Evolutionary conservation across 805 yeast genomes (phyloP).

Genomic region (Jamesozyma jinghongensis): DNA sequence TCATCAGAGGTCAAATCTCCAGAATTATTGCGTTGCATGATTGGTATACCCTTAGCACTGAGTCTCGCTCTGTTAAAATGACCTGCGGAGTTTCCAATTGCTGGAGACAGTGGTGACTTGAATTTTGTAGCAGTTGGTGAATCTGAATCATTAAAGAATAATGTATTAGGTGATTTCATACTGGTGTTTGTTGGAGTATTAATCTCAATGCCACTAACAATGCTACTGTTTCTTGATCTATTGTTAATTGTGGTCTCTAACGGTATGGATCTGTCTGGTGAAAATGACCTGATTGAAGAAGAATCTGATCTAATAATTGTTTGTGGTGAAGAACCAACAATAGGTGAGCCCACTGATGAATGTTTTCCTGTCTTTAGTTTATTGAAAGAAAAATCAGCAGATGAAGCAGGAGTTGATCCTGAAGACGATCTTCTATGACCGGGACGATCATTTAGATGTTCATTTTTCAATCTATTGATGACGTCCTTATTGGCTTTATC

Average conservation of each 20-base stretch:
- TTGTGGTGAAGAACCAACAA: slow-evolving; percentile 9
- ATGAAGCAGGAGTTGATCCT: slow-evolving; percentile 32
- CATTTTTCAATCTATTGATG: slow-evolving; percentile 75
- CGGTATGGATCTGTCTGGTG: slow-evolving; percentile 22
- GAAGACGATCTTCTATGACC: slow-evolving; percentile 27
- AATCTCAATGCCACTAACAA: slow-evolving; percentile 7
- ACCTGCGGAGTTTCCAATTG: slow-evolving; percentile 4
- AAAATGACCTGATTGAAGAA: slow-evolving; percentile 19
- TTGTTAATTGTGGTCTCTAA: slow-evolving; percentile 10
- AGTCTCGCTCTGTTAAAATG: not conserved
- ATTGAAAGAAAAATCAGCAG: slow-evolving; percentile 24
- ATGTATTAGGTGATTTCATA: slow-evolving; percentile 3
- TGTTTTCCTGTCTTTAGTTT: slow-evolving; percentile 13
- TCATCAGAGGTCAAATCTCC: slow-evolving; percentile 19
- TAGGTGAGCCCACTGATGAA: slow-evolving; percentile 15
- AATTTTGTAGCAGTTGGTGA: slow-evolving; percentile 17
- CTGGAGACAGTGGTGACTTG: slow-evolving; percentile 25
- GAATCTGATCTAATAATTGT: slow-evolving; percentile 18
- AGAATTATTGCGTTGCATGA: slow-evolving; percentile 15
- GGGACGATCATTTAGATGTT: slow-evolving; percentile 44
- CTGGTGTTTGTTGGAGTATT: slow-evolving; percentile 2
- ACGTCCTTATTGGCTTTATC: slow-evolving; percentile 93
- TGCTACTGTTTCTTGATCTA: slow-evolving; percentile 18
- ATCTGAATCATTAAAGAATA: slow-evolving; percentile 16
- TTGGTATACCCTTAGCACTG: slow-evolving; percentile 22